phyloP scores from a whole-genome alignment of 352 stramenopile genomes.

The Phytophthora kernoviae region DNA sequence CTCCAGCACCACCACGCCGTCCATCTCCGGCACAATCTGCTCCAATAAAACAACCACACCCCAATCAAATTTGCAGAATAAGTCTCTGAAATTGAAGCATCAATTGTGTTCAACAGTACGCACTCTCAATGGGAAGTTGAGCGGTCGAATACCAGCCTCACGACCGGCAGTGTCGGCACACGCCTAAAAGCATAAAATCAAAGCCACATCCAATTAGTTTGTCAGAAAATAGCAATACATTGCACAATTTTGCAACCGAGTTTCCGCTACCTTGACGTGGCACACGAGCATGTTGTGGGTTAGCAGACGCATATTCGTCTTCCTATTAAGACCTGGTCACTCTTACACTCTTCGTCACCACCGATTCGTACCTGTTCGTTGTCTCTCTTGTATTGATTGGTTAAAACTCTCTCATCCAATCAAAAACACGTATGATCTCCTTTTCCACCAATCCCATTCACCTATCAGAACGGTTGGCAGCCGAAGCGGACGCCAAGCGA shows the following conservation, averaged over 20 bases:
- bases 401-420: constrained; percentile 12
- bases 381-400: constrained; percentile 8
- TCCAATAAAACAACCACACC: constrained; percentile 1
- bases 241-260: not conserved
- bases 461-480: constrained; percentile 44
- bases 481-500: constrained; percentile 12
- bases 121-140: constrained; percentile 86
- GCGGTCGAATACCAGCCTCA: constrained; percentile 55
- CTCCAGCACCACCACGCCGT: constrained; percentile 78
- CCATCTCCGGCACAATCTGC: constrained; percentile 78
- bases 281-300: constrained; percentile 91
- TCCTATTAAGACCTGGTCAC: no score
- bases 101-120: not conserved
- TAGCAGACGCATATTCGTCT: constrained; percentile 69
- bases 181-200: constrained; percentile 33
- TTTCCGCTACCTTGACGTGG: constrained; percentile 69
- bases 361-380: not conserved
- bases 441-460: constrained; percentile 34
- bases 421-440: not conserved
- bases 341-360: not conserved
- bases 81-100: not conserved
- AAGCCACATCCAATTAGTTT: constrained; percentile 7
- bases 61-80: not conserved
- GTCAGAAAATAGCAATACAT: not conserved
- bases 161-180: constrained; percentile 77